These are phyloP conservation scores for Allium fistulosum DNA, from an alignment of 106 monocot genomes.

Conservation along the genomic window DNA sequence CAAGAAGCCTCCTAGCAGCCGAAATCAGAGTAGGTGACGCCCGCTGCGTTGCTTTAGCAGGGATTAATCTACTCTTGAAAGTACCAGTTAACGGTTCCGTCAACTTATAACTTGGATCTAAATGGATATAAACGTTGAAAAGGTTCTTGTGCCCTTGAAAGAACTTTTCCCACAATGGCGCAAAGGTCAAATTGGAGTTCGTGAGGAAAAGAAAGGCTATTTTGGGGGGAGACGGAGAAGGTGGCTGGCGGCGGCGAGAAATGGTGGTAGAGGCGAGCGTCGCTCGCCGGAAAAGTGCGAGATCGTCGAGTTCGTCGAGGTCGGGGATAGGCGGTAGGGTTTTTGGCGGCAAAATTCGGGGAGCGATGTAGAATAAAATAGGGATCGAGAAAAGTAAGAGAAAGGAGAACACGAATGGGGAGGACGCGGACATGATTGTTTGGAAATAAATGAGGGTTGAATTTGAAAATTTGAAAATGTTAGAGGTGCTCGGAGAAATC, in stretches of 20 bases:
- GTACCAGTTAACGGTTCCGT: constrained; percentile 19
- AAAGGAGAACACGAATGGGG: constrained; percentile 42
- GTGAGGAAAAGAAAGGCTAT: constrained; percentile 84
- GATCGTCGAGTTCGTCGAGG: constrained; percentile 62
- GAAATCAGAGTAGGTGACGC: constrained; percentile 88
- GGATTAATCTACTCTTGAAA: constrained; percentile 52
- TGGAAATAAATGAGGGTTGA: background rate
- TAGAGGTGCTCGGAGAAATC: too few relatives aligned
- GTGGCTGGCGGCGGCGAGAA: constrained; percentile 11
- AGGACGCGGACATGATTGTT: constrained; percentile 10
- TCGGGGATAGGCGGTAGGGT: constrained; percentile 60
- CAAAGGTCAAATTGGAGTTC: constrained; percentile 62
- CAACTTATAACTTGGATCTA: constrained; percentile 35
- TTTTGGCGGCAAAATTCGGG: constrained; percentile 48
- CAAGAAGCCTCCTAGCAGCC: constrained; percentile 87
- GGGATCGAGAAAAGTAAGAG: constrained; percentile 39
- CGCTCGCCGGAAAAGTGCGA: constrained; percentile 77
- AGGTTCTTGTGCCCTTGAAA: constrained; percentile 35
- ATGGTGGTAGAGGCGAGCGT: constrained; percentile 32
- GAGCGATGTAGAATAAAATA: constrained; percentile 44
- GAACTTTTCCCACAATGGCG: constrained; percentile 74
- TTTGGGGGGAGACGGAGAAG: constrained; percentile 32
- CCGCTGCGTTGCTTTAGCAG: constrained; percentile 59
- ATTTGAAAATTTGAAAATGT: background rate
- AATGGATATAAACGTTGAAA: constrained; percentile 62